phyloP scores from a whole-genome alignment of 371 early-diverging fungal species.

The Rhizopus microsporus region DNA sequence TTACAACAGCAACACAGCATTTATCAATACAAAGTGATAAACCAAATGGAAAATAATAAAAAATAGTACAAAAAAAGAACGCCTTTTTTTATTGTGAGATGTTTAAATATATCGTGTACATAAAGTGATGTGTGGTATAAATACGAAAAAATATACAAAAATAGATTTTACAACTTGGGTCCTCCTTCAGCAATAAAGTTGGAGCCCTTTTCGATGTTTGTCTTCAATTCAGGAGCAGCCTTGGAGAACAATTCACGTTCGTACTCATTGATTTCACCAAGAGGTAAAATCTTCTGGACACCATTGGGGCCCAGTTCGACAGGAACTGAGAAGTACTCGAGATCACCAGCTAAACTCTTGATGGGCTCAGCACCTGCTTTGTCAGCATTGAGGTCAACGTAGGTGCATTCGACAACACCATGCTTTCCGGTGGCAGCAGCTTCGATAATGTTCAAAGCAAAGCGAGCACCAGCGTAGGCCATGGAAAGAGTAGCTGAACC shows the following conservation, averaged over 20 bases:
- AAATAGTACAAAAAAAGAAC: background rate
- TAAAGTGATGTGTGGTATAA: slow-evolving; percentile 10
- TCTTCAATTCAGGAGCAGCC: slow-evolving; percentile 77
- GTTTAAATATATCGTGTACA: too few species aligned
- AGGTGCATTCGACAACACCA: slow-evolving; percentile 77
- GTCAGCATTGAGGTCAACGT: slow-evolving; percentile 79
- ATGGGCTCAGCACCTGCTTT: slow-evolving; percentile 50
- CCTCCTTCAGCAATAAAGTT: slow-evolving; percentile 51
- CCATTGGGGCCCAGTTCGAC: slow-evolving; percentile 85
- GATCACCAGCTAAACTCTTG: slow-evolving; percentile 51
- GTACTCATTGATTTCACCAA: slow-evolving; percentile 65
- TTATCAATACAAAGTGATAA: slow-evolving; percentile 26
- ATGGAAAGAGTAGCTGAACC: slow-evolving; percentile 88
- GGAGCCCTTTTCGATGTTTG: slow-evolving; percentile 74
- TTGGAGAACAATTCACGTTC: slow-evolving; percentile 73
- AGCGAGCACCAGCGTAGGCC: slow-evolving; percentile 92
- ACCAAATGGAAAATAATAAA: slow-evolving; percentile 20
- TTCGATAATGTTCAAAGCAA: slow-evolving; percentile 71
- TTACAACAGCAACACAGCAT: slow-evolving; percentile 34
- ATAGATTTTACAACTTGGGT: slow-evolving; percentile 32
- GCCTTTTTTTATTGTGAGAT: slow-evolving; percentile 5
- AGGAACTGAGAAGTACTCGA: slow-evolving; percentile 82
- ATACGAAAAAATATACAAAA: slow-evolving; percentile 1
- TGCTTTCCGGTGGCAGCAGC: slow-evolving; percentile 66
- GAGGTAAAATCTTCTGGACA: slow-evolving; percentile 68